Evolutionary conservation across 164 flowering plant genomes (phyloP), one percentile per base, ranked within the genome.

Genomic region (Euptelea pleiosperma): DNA sequence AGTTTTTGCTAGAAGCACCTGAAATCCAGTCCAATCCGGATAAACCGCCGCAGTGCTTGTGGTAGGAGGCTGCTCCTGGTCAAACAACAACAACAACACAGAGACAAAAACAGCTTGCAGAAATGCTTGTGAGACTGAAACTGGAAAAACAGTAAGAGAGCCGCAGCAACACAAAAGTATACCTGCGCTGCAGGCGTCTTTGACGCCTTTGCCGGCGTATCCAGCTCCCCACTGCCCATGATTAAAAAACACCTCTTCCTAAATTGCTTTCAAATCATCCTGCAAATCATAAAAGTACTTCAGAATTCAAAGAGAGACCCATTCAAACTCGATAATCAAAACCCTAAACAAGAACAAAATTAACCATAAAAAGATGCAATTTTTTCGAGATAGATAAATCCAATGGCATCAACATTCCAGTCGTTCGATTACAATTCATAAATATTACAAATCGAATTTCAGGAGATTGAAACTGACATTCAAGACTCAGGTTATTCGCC

Each of bases 21-120:
- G 98, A 75, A 84, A 88, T 29, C 89, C 91, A 14, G 92, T 26
- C 98, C 98, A 91, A 19, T 91, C 98, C 4, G 91, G 81, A 74
- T 80, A 80, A 37, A 73, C 89, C 14, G 85, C 28, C 2, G 81
- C 82, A 45, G 79, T 51, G 53, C 66, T 68, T 16, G 86, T 71
- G 35, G 81, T 59, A 1, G 86, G 67, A 64, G 89, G 35, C 65
- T 73, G 94, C 72, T 84, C 96, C 96, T 88, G 76, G 48, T 66
- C 16, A 69, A 55, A 31, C 18, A 31, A 52, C 35, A 33, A 15
- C 14, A 19, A 9, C 25, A 53, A 34, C 51, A 39, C 24, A 46
- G 56, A 51, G 43, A 15, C 29, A 47, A 0, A 35, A 25, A 31
- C 44, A 39, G 41, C 4, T 26, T 3, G 1, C 28, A 53, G 8